Evolutionary conservation across 2,329 filamentous ascomycete species (phyloP), one percentile per base, ranked within the genome.

Genomic region (Aureobasidium lini): DNA sequence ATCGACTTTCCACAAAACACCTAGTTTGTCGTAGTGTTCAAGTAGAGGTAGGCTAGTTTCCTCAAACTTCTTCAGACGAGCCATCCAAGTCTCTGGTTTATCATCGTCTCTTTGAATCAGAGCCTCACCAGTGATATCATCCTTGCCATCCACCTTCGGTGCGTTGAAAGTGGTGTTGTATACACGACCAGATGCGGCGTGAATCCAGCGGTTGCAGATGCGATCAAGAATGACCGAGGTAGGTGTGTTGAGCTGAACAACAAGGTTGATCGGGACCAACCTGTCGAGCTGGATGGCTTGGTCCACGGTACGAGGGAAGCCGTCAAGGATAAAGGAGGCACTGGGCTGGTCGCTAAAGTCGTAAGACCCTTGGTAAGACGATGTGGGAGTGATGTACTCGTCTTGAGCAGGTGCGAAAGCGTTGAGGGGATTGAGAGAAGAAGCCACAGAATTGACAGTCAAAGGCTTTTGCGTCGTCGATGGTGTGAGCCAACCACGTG

Each of bases 101-200:
- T 99, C 94, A 69, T 99, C 94, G 7, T 86, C 79, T 59, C 94
- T 81, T 71, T 95, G 88, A 5, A 88, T 86, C 62, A 99, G 79
- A 23, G 81, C 78, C 71, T 99, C 94, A 15, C 94, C 94, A 0
- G 94, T 99, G 49, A 96, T 70, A 72, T 99, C 94, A 73, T 99
- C 94, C 65, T 80, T 83, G 29, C 94, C 93, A 0, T 84, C 75
- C 1, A 92, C 84, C 65, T 86, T 87, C 0, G 94, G 94, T 7
- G 88, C 82, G 70, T 97, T 91, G 78, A 96, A 99, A 0, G 86
- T 86, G 2, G 91, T 95, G 72, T 99, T 99, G 79, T 99, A 99
- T 15, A 96, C 88, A 31, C 94, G 83, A 1, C 94, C 94, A 0
- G 90, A 95, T 0, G 90, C 85, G 68, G 89, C 88, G 74, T 99